phyloP scores from a whole-genome alignment of 202 grass and related monocot species.

The Setaria viridis region DNA sequence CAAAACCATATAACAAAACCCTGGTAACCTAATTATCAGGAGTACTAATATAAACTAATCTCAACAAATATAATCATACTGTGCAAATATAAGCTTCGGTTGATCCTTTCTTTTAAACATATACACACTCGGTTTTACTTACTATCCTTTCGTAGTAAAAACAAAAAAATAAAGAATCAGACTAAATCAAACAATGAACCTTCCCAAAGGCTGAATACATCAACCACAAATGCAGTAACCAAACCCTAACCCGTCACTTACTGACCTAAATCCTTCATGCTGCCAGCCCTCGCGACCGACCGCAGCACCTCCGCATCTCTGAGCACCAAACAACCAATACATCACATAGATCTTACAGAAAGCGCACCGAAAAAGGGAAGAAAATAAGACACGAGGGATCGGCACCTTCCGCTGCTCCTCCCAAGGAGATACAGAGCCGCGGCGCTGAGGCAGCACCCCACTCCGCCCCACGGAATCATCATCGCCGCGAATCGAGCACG shows the following conservation, averaged over 20 bases:
- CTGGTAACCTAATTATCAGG: not conserved
- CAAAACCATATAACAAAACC: not conserved
- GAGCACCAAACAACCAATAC: constrained; percentile 4
- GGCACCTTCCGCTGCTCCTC: constrained; percentile 87
- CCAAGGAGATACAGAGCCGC: constrained; percentile 86
- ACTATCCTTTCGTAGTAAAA: not conserved
- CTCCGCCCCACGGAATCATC: constrained; percentile 91
- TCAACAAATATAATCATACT: not conserved
- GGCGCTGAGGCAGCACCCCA: constrained; percentile 85
- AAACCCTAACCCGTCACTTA: constrained; percentile 45
- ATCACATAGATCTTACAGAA: not conserved
- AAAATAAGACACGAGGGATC: not conserved
- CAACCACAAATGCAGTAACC: constrained; percentile 4
- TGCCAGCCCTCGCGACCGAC: constrained; percentile 74
- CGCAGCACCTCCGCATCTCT: constrained; percentile 82
- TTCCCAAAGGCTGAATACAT: not conserved
- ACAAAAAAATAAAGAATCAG: not conserved
- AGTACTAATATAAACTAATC: constrained; percentile 2
- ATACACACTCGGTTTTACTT: not conserved
- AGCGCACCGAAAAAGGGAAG: constrained; percentile 2
- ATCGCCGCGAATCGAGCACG: constrained; percentile 26
- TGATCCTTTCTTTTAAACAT: not conserved
- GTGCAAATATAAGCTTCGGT: not conserved
- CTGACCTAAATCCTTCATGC: constrained; percentile 93
- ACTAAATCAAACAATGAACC: constrained; percentile 4